phyloP scores from a whole-genome alignment of 78 protist species.

The slime mould (Dictyostelium discoideum) region dicty_2.7 NC_007089.4:2506001-2506500 shows the following conservation, averaged over 20 bases:
- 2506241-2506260: background rate
- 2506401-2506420: background rate
- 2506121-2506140: background rate
- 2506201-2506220: background rate
- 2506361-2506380: slow-evolving; percentile 13
- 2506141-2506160: background rate
- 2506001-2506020: too few species aligned
- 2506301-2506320: background rate
- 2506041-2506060: too few species aligned
- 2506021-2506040: too few species aligned
- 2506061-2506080: too few species aligned
- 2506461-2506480: slow-evolving; percentile 46
- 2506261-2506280: slow-evolving; percentile 20
- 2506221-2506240: slow-evolving; percentile 26
- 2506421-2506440: background rate
- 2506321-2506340: background rate
- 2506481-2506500: slow-evolving; percentile 28
- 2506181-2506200: background rate
- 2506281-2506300: background rate
- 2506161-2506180: background rate
- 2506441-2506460: background rate
- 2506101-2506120: background rate
- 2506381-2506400: slow-evolving; percentile 7
- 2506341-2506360: background rate
- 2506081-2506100: background rate